Conservation (phyloP, 2,329 filamentous ascomycete genomes). For the Tolypocladium nubicola region DNA sequence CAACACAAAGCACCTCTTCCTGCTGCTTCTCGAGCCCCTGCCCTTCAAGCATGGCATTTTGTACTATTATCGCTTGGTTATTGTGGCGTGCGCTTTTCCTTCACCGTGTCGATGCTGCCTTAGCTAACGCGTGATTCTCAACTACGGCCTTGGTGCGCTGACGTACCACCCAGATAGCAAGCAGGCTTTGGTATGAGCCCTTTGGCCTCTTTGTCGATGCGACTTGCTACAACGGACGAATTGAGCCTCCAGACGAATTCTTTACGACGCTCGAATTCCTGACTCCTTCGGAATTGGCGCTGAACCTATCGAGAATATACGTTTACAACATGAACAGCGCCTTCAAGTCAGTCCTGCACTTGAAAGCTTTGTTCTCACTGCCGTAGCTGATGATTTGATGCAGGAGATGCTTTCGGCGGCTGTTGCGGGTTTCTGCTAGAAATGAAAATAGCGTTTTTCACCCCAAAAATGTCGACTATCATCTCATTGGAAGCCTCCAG, state of each 20-base stretch:
- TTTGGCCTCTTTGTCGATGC: constrained; percentile 60
- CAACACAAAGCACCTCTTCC: neutral
- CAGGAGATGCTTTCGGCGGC: constrained; percentile 52
- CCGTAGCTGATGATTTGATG: neutral
- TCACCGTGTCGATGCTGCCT: neutral
- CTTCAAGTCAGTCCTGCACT: constrained; percentile 35
- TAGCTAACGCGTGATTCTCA: neutral
- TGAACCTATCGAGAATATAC: constrained; percentile 50
- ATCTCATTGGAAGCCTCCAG: constrained; percentile 53
- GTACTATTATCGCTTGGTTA: neutral
- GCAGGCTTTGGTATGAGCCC: constrained; percentile 57
- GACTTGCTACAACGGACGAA: constrained; percentile 59
- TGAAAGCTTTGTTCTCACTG: no score
- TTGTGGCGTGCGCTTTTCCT: neutral
- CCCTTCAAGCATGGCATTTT: neutral
- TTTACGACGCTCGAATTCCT: constrained; percentile 54
- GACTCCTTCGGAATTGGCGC: constrained; percentile 49
- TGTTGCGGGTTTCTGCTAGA: constrained; percentile 51
- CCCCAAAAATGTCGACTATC: constrained; percentile 54
- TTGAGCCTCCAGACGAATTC: constrained; percentile 54
- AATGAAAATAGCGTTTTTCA: constrained; percentile 51
- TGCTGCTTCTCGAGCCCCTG: neutral
- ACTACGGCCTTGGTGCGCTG: neutral
- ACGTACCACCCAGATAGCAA: constrained; percentile 43
- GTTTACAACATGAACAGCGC: constrained; percentile 67